Base-by-base conservation (phyloP, 1,284 basidiomycete genomes). In the Cutaneotrichosporon daszewskae region DNA sequence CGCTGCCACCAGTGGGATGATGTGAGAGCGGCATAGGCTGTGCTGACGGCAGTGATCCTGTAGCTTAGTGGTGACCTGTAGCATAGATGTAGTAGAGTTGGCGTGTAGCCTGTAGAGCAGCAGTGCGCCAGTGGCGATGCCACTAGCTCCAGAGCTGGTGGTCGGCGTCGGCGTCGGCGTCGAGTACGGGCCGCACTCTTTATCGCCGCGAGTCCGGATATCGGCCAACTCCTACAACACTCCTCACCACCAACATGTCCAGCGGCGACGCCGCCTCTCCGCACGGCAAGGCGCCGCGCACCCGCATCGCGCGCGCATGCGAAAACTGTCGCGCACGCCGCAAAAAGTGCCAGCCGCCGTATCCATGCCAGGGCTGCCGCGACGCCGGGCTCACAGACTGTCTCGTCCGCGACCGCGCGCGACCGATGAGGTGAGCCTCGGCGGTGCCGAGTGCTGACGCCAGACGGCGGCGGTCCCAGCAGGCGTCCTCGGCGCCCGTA, bases 341-440 rank as follows among this genome's bases (percentile, higher is more conserved):
- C 14, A 49, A 40, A 17, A 49, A 49, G 35, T 49, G 47, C 22
- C 37, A 49, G 42, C 47, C 47, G 3, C 47, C 47, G 14, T 49
- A 44, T 18, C 47, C 47, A 9, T 49, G 47, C 33, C 38, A 40
- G 26, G 41, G 32, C 14, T 49, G 47, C 28, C 41, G 47, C 19
- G 47, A 49, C 29, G 47, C 47, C 9, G 47, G 47, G 2, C 42
- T 49, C 9, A 18, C 38, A 1, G 47, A 49, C 26, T 49, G 47
- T 19, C 37, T 44, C 4, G 47, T 49, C n/a, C 38, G 47, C 4
- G 47, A 49, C 14, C 38, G 27, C 1, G 37, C 47, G 7, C 27
- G 47, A 17, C 47, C 47, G 2, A 32, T 40, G 34, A 28, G 45
- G 45, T 47, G 17, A 13, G 45, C 31, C 2, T 2, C 3, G 4